These are phyloP conservation scores for Sporodiniella umbellata DNA, from an alignment of 371 early-diverging fungal species.

Conservation along the genomic window DNA sequence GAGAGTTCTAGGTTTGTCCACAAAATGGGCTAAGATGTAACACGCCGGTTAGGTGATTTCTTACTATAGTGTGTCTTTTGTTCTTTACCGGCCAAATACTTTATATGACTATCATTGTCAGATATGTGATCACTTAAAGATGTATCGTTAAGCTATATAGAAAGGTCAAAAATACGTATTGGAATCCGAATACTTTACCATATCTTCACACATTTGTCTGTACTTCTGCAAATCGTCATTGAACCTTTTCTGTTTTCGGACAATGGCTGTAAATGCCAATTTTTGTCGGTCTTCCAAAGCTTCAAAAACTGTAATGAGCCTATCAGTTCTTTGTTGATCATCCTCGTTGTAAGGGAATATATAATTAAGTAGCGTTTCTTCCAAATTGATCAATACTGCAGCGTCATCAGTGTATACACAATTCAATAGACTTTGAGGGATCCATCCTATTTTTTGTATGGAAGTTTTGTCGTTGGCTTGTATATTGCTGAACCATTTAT, in stretches of 20 bases:
- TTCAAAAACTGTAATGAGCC: constrained; percentile 51
- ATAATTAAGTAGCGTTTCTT: constrained; percentile 29
- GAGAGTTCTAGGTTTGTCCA: constrained; percentile 49
- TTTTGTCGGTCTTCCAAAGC: constrained; percentile 48
- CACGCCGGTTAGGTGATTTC: background rate
- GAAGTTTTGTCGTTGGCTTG: constrained; percentile 35
- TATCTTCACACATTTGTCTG: constrained; percentile 43
- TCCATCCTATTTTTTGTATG: constrained; percentile 70
- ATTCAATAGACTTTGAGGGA: constrained; percentile 74
- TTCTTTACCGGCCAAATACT: constrained; percentile 41
- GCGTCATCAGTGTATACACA: constrained; percentile 79
- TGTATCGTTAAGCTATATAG: background rate
- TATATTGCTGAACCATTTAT: constrained; percentile 66
- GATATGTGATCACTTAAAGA: constrained; percentile 21
- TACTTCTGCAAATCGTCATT: constrained; percentile 47
- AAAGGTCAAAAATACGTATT: too few relatives aligned
- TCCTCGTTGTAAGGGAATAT: constrained; percentile 44
- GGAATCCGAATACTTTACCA: constrained; percentile 1
- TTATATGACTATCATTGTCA: constrained; percentile 34
- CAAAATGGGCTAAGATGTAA: constrained; percentile 39
- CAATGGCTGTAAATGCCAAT: constrained; percentile 52
- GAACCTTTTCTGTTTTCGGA: constrained; percentile 50
- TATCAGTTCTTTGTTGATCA: constrained; percentile 52
- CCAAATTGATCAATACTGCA: constrained; percentile 59
- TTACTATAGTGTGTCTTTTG: background rate